Evolutionary conservation across 1,284 basidiomycete species (phyloP).

Genomic region (Sporisorium reilianum): DNA sequence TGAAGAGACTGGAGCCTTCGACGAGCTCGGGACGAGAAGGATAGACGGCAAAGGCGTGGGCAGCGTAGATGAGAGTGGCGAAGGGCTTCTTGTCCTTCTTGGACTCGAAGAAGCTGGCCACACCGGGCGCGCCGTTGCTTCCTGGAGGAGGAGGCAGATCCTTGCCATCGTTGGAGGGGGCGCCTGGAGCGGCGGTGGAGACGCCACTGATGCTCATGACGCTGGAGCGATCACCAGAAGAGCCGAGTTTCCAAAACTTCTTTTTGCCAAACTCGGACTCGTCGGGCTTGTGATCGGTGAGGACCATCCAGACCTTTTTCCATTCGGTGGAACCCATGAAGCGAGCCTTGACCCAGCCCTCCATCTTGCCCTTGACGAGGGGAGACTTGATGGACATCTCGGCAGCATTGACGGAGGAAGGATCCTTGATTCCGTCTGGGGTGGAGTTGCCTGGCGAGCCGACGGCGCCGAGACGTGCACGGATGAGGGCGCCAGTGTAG

Average conservation of each 20-base stretch:
- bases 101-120: constrained; percentile 65
- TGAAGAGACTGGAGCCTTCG: constrained; percentile 66
- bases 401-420: constrained; percentile 19
- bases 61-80: constrained; percentile 62
- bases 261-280: constrained; percentile 54
- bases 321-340: constrained; percentile 95
- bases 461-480: constrained; percentile 72
- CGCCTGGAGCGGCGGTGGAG: constrained; percentile 30
- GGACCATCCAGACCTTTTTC: constrained; percentile 90
- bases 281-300: constrained; percentile 70
- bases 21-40: constrained; percentile 67
- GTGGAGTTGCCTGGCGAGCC: constrained; percentile 26
- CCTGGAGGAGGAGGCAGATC: constrained; percentile 62
- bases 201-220: constrained; percentile 50
- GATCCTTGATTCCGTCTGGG: constrained; percentile 31
- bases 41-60: constrained; percentile 66
- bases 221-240: constrained; percentile 54
- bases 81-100: constrained; percentile 67
- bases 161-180: constrained; percentile 35
- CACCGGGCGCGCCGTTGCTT: constrained; percentile 58
- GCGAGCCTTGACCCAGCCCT: constrained; percentile 92
- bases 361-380: constrained; percentile 77
- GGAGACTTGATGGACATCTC: constrained; percentile 60
- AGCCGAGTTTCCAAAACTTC: constrained; percentile 56
- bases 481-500: constrained; percentile 88